Evolutionary conservation across 2,329 filamentous ascomycete genomes (phyloP), one percentile per base, ranked within the genome.

Genomic region (Cordyceps cateniannulata): DNA sequence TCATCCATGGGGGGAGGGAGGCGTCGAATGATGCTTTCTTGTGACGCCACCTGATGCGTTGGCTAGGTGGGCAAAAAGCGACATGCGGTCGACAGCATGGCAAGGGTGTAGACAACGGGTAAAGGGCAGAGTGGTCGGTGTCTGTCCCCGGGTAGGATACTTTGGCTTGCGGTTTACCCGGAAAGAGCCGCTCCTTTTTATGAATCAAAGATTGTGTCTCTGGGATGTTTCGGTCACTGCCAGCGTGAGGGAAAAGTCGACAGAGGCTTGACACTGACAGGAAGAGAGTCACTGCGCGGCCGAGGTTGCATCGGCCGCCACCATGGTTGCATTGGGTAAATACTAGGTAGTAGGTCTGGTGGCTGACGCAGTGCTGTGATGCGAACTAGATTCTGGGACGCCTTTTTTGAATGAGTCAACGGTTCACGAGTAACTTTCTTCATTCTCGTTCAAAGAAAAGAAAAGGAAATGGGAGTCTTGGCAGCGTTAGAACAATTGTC

Each of bases 301-400:
- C 24, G 47, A 51, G 56, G 56, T 59, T 51, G 56, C 56, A 59
- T 59, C 35, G 35, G 35, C 45, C n/a, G 29, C 16, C n/a, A 55
- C 42, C 24, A 16, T 25, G 44, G 54, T 38, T 24, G 44, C 25
- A 44, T 40, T 24, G 47, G 27, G 32, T 9, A 51, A 38, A 24
- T 29, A 16, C 9, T 20, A 16, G 9, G 32, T 29, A 16, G n/a
- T 20, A 16, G 9, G 20, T n/a, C 14, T 25, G 54, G 54, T 59
- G 56, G 56, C 56, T 59, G 56, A 59, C 48, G 56, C 47, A n/a
- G 47, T 59, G 56, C 47, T 27, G 56, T 35, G 56, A 59, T 59
- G 56, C 55, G 35, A 51, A 59, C 56, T 44, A 51, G 56, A 51
- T 44, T 38, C 24, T 35, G 3, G 18, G 22, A 59, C 56, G 25